Evolutionary conservation across 306 rosid species (phyloP), one percentile per base, ranked within the genome.

Genomic region (Cicer chorassanicum): DNA sequence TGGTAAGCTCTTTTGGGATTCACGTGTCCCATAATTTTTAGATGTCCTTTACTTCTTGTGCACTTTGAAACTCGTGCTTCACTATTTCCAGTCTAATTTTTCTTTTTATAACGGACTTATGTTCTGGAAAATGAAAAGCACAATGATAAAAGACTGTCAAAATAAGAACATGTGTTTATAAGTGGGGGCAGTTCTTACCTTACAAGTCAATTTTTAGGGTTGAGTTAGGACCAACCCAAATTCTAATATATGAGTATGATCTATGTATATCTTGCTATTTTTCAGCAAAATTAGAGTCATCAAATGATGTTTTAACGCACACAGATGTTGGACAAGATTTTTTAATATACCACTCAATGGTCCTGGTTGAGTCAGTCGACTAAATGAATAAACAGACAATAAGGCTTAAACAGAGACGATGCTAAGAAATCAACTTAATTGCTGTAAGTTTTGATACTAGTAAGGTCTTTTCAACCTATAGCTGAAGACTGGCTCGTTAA

Each of bases 401-500:
- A 55, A 66, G 46, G 68, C 36, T 19, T 45, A 55, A 56, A 59
- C 60, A 68, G 53, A 12, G 43, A 3, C 11, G n/a, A 56, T 24
- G 18, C 53, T 19, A 56, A 6, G 65, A 24, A 36, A 68, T 65
- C 16, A 68, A 56, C 43, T 41, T 44, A 16, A 14, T 65, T 66
- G 48, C 9, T 65, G 11, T n/a, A 36, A n/a, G 44, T 41, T 45
- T 57, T 36, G 16, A 38, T 57, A 36, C 54, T 57, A 57, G 43
- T 40, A 40, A 18, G 24, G 66, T 53, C 73, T 51, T 36, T 42
- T 66, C 36, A 66, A 54, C 39, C 6, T 29, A 54, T 65, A 44
- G 21, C 59, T 54, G 80, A 41, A 72, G 74, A 46, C 3, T 42
- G 53, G 40, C 24, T 76, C 72, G 13, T 24, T 63, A 41, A 66